Evolutionary conservation across 2,329 filamentous ascomycete species (phyloP), one percentile per base, ranked within the genome.

Genomic region (Xylariaceae sp.): DNA sequence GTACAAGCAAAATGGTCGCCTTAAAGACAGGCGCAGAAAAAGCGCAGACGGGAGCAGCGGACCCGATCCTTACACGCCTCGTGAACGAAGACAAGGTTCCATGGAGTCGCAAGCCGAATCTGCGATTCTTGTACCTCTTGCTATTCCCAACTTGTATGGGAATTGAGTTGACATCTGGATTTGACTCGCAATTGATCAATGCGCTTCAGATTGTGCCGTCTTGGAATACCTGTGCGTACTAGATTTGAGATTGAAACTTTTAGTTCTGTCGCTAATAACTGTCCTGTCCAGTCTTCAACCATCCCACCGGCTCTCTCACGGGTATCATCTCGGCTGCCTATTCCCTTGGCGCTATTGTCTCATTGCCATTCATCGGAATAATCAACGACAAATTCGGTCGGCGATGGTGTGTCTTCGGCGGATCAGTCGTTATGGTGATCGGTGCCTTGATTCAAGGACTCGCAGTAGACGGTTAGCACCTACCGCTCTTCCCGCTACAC

Each of bases 141-240:
- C 70, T 83, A 40, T 76, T 83, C 47, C 76, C 77, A 19, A 77
- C 76, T 35, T 80, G 76, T 59, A 77, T 82, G 66, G 79, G 79
- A 37, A 79, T 83, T 46, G 80, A 83, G 64, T 54, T 71, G 59
- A 72, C 69, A 0, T 71, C 68, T 11, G 69, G 69, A 0, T 72
- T 71, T 49, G 69, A 72, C 55, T 70, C 68, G 37, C 68, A 71
- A 59, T 64, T 72, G 60, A 71, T 72, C 56, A 72, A 72, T 44
- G 66, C 68, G 6, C 57, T 72, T 3, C 69, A 72, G 53, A 67
- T 70, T 25, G 64, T 70, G 10, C 55, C 55, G 0, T 54, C 55
- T 0, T 72, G 67, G 66, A 57, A 59, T 11, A 20, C 41, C 0
- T 70, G 68, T 71, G 48, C n/a, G n/a, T n/a, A n/a, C n/a, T n/a